phyloP scores from a whole-genome alignment of 2,329 filamentous ascomycete species.

The Graphilbum fragrans region DNA sequence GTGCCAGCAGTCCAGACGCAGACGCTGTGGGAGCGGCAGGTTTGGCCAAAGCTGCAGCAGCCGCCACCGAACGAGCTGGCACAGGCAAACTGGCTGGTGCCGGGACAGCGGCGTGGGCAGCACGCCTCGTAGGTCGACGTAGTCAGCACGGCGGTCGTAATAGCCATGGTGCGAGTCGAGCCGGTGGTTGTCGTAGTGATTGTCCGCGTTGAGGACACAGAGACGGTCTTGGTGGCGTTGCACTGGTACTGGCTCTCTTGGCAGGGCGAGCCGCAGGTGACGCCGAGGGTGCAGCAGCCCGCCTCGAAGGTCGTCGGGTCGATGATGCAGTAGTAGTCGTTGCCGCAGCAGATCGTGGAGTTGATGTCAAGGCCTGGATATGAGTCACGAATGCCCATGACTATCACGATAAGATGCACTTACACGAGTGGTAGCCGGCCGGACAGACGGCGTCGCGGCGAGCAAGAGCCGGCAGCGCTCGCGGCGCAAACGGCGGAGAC shows the following conservation, averaged over 20 bases:
- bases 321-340: slow-evolving; percentile 19
- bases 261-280: slow-evolving; percentile 19
- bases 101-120: slow-evolving; percentile 26
- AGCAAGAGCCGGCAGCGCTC: neutral
- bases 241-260: slow-evolving; percentile 15
- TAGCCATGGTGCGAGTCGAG: slow-evolving; percentile 9
- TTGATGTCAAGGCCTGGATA: slow-evolving; percentile 15
- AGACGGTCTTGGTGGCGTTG: slow-evolving; percentile 15
- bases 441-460: slow-evolving; percentile 7
- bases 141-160: slow-evolving; percentile 15
- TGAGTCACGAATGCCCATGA: neutral
- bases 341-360: slow-evolving; percentile 14
- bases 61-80: slow-evolving; percentile 28
- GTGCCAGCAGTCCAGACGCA: slow-evolving; percentile 20
- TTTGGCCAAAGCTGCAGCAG: slow-evolving; percentile 34
- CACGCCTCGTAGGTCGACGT: slow-evolving; percentile 20
- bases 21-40: slow-evolving; percentile 23
- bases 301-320: slow-evolving; percentile 11
- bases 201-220: slow-evolving; percentile 8
- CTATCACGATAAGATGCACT: neutral
- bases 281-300: slow-evolving; percentile 20
- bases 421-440: slow-evolving; percentile 10
- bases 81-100: slow-evolving; percentile 31
- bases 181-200: slow-evolving; percentile 2
- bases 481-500: slow-evolving; percentile 4